A percentile compares a stretch with the other conserved stretches of the same genome.
These are phyloP conservation scores for Fibroporia radiculosa DNA, from an alignment of 768 basidiomycete genomes.

Conservation along the genomic window DNA sequence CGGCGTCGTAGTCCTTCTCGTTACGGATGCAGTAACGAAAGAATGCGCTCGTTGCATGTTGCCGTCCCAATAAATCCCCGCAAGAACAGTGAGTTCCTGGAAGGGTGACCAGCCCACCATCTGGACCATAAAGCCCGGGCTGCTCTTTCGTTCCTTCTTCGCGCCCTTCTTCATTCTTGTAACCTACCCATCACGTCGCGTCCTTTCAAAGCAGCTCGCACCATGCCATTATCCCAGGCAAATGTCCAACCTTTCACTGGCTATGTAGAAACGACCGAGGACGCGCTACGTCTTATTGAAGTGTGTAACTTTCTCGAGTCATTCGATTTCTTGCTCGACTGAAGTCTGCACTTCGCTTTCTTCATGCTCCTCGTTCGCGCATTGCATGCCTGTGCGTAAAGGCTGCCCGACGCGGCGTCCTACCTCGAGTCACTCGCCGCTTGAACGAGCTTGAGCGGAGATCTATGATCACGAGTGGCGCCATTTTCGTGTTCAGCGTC, in stretches of 20 bases:
- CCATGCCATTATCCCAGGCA: conserved; percentile 3
- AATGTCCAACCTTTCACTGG: conserved; percentile 59
- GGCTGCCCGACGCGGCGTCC: conserved; percentile 70
- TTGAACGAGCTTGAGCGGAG: conserved; percentile 75
- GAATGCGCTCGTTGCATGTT: background rate
- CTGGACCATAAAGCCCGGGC: conserved; percentile 1
- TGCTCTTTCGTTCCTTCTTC: background rate
- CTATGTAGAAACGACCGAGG: conserved; percentile 73
- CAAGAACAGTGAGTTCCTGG: background rate
- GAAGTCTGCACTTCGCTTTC: no score
- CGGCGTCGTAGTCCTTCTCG: background rate
- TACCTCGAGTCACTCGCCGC: conserved; percentile 76
- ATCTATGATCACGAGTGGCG: conserved; percentile 43
- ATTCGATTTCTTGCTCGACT: background rate
- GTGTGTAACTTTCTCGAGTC: conserved; percentile 5
- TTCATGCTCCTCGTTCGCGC: background rate
- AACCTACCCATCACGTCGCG: background rate
- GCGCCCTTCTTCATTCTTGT: background rate
- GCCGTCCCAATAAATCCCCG: background rate
- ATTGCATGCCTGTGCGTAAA: conserved; percentile 25
- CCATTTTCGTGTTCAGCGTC: conserved; percentile 84
- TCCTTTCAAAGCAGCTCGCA: background rate
- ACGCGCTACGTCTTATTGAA: conserved; percentile 69
- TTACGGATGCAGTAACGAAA: background rate
- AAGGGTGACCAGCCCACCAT: background rate